These are phyloP conservation scores for Blakeslea trispora DNA, from an alignment of 371 early-diverging fungal genomes.

Conservation along the genomic window DNA sequence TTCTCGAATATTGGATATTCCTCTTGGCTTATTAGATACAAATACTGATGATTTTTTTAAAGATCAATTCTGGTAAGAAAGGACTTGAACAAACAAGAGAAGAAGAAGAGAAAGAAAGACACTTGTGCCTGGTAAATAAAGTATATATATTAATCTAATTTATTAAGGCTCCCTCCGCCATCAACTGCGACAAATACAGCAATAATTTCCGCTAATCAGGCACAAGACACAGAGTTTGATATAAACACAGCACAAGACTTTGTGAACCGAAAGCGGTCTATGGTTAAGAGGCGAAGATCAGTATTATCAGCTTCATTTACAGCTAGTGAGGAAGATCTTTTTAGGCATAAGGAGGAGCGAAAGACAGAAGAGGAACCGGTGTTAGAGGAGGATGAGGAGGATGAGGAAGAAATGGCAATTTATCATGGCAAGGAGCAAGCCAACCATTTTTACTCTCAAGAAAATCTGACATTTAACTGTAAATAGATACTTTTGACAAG, in stretches of 20 bases:
- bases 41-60: constrained; percentile 5
- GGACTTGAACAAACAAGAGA: constrained; percentile 2
- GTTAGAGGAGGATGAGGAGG: background rate
- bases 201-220: background rate
- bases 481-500: background rate
- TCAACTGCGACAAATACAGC: background rate
- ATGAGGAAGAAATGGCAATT: background rate
- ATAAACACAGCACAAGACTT: constrained; percentile 41
- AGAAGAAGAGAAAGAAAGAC: constrained; percentile 12
- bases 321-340: constrained; percentile 34
- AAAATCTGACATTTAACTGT: constrained; percentile 5
- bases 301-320: constrained; percentile 49
- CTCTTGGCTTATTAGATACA: constrained; percentile 16
- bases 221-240: constrained; percentile 41
- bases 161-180: background rate
- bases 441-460: constrained; percentile 2
- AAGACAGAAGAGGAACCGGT: constrained; percentile 1
- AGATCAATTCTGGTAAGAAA: background rate
- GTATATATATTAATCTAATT: background rate
- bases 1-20: constrained; percentile 20
- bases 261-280: constrained; percentile 32
- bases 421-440: background rate
- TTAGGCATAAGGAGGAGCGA: background rate
- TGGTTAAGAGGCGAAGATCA: constrained; percentile 44
- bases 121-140: background rate